phyloP scores from a whole-genome alignment of 345 rosid genomes.

The Cardiospermum halicacabum region DNA sequence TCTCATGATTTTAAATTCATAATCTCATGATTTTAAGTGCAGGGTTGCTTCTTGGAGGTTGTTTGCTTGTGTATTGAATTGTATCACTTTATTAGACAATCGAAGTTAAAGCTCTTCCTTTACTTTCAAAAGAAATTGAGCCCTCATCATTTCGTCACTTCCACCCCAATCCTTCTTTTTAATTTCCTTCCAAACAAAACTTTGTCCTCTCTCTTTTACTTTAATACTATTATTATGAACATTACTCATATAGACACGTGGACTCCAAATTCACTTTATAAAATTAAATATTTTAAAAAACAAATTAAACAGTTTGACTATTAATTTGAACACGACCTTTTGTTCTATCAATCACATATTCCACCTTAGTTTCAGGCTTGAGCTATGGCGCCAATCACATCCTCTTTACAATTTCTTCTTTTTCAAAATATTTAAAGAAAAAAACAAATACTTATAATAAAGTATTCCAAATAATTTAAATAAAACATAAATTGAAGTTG shows the following conservation, averaged over 20 bases:
- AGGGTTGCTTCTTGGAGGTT: slow-evolving; percentile 3
- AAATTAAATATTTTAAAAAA: too few species aligned
- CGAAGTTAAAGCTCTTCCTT: neutral
- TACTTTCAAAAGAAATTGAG: neutral
- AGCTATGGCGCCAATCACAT: slow-evolving; percentile 9
- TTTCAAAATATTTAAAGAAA: too few species aligned
- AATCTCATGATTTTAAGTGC: too few species aligned
- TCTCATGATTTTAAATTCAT: too few species aligned
- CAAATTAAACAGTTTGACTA: too few species aligned
- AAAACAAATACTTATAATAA: neutral
- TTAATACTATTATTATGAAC: too few species aligned
- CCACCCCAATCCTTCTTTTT: neutral
- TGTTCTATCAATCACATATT: neutral
- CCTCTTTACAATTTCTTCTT: too few species aligned
- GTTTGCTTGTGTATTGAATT: too few species aligned
- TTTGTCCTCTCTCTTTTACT: neutral
- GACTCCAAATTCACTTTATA: too few species aligned
- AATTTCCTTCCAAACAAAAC: neutral
- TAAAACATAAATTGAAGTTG: neutral
- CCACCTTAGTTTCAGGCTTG: neutral
- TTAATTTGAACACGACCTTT: neutral
- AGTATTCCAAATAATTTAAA: neutral
- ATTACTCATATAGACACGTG: too few species aligned
- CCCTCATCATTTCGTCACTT: neutral
- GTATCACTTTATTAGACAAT: neutral